Conservation (phyloP, 1,284 basidiomycete species). For the Cystobasidium pallidum region DNA sequence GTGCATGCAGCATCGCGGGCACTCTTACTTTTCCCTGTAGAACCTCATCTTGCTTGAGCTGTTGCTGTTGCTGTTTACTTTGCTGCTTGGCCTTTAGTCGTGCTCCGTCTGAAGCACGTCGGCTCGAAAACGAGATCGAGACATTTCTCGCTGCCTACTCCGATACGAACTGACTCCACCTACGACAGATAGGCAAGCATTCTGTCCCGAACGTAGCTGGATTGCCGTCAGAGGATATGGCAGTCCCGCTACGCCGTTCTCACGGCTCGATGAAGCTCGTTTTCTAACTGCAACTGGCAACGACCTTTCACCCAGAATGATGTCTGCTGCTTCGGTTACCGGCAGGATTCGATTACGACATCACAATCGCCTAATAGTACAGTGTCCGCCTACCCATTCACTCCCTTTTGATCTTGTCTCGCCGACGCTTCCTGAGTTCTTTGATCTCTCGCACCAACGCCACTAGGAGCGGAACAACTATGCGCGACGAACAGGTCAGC, state of each 20-base stretch:
- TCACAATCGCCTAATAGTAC: no score
- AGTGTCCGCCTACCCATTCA: conserved; percentile 65
- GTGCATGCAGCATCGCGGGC: neutral
- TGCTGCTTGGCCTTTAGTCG: neutral
- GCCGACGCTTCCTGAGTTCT: conserved; percentile 15
- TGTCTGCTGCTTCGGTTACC: no score
- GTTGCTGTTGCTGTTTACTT: conserved; percentile 3
- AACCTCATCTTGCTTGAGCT: conserved; percentile 67
- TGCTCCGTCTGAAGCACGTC: neutral
- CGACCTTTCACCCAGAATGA: no score
- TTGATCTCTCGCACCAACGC: conserved; percentile 48
- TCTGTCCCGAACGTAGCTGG: no score
- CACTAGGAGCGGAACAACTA: conserved; percentile 49
- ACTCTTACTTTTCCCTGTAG: conserved; percentile 74
- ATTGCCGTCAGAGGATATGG: no score
- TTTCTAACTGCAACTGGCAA: no score
- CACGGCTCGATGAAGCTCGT: no score
- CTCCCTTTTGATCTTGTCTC: conserved; percentile 73
- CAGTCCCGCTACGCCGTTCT: no score
- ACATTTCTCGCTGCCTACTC: neutral
- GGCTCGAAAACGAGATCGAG: conserved; percentile 6
- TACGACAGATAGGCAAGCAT: no score
- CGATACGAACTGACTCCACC: neutral
- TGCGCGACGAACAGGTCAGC: neutral
- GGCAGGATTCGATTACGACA: no score